Evolutionary conservation across 2,329 filamentous ascomycete genomes (phyloP).

Genomic region (Drechslerella stenobrocha): DNA sequence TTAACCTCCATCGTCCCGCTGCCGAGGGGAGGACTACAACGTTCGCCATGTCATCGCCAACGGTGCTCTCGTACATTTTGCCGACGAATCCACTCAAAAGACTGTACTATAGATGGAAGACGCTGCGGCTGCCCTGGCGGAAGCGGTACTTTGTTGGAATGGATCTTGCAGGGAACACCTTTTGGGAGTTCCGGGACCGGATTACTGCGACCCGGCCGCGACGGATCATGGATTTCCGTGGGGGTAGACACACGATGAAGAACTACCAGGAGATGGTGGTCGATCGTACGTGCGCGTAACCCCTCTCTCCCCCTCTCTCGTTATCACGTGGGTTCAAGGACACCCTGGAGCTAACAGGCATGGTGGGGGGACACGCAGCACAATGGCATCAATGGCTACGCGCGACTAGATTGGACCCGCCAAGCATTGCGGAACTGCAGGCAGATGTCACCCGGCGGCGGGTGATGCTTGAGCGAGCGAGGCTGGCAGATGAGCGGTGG

Average conservation of each 20-base stretch:
- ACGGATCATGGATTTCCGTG: constrained; percentile 49
- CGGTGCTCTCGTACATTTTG: constrained; percentile 16
- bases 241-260: constrained; percentile 35
- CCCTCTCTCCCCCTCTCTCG: neutral
- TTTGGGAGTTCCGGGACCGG: constrained; percentile 67
- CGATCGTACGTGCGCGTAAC: constrained; percentile 27
- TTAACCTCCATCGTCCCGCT: too few relatives aligned
- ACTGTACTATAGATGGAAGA: constrained; percentile 31
- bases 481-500: constrained; percentile 68
- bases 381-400: constrained; percentile 72
- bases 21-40: neutral
- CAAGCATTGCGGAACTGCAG: constrained; percentile 63
- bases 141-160: constrained; percentile 55
- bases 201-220: constrained; percentile 38
- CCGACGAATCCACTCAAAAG: constrained; percentile 15
- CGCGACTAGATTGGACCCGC: constrained; percentile 62
- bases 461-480: constrained; percentile 63
- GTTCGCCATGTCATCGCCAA: neutral
- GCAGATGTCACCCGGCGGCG: constrained; percentile 60
- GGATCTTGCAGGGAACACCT: constrained; percentile 69
- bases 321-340: neutral
- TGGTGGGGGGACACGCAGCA: constrained; percentile 52
- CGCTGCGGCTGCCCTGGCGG: constrained; percentile 36
- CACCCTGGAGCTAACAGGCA: neutral
- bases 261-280: constrained; percentile 48